phyloP scores from a whole-genome alignment of 2,329 filamentous ascomycete species.

The Fusarium chlamydosporum region DNA sequence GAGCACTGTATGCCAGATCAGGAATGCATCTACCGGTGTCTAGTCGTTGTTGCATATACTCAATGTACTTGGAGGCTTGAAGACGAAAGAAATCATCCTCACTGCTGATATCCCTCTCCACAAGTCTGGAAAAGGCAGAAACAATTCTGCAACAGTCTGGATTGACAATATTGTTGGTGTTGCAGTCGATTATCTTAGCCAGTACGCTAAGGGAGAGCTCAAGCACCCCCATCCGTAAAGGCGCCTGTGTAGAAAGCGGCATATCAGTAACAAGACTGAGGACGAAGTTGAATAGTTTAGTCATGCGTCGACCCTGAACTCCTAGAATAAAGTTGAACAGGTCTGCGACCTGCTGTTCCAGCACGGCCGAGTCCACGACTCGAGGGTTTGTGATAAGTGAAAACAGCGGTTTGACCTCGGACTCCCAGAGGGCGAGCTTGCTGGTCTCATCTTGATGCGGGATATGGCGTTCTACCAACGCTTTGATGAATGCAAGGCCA shows the following conservation, averaged over 20 bases:
- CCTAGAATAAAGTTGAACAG: conserved; percentile 14
- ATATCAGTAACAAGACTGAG: neutral
- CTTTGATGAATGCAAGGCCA: neutral
- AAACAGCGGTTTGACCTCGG: conserved; percentile 1
- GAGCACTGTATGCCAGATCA: neutral
- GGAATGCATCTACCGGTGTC: neutral
- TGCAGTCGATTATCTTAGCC: conserved; percentile 3
- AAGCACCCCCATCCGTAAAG: neutral
- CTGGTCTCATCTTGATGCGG: fast-evolving
- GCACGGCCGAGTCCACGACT: conserved; percentile 6
- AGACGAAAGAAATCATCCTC: neutral
- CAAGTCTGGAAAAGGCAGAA: neutral
- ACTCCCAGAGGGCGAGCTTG: neutral
- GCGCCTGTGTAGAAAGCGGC: fast-evolving
- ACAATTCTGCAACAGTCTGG: neutral
- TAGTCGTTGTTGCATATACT: conserved; percentile 10
- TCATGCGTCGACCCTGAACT: conserved; percentile 1
- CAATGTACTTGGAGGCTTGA: conserved; percentile 3
- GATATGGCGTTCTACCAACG: neutral
- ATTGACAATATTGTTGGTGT: conserved; percentile 7
- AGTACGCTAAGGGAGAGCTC: conserved; percentile 4
- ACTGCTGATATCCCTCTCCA: neutral
- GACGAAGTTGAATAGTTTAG: neutral
- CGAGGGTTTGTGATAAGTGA: conserved; percentile 2
- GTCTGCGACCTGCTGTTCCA: conserved; percentile 7